phyloP scores from a whole-genome alignment of 2,329 filamentous ascomycete genomes.

The Dactylellina cionopaga region DNA sequence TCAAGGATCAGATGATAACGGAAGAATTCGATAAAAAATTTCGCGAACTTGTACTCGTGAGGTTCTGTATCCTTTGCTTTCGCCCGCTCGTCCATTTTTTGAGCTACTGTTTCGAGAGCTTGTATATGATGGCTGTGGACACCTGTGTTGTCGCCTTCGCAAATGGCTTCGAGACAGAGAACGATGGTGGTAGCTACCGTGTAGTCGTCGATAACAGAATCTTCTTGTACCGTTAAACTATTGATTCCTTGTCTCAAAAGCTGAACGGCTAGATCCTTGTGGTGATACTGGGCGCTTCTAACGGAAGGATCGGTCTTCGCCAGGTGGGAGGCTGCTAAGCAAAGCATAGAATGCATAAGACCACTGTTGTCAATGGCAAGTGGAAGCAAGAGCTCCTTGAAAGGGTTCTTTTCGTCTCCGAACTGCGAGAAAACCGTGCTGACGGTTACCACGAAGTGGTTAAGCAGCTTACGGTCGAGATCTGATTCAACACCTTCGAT shows the following conservation, averaged over 20 bases:
- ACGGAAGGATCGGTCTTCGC: slow-evolving; percentile 66
- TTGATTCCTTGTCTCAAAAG: slow-evolving; percentile 49
- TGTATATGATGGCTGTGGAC: slow-evolving; percentile 42
- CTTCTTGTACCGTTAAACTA: slow-evolving; percentile 37
- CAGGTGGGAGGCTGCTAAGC: slow-evolving; percentile 80
- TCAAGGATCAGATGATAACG: slow-evolving; percentile 46
- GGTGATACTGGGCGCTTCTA: slow-evolving; percentile 67
- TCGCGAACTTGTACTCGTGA: slow-evolving; percentile 36
- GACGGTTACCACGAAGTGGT: slow-evolving; percentile 82
- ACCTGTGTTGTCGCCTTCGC: slow-evolving; percentile 66
- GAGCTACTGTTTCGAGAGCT: slow-evolving; percentile 34
- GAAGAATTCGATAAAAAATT: slow-evolving; percentile 51
- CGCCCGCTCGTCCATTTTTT: slow-evolving; percentile 36
- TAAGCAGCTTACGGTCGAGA: slow-evolving; percentile 81
- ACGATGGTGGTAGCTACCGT: slow-evolving; percentile 71
- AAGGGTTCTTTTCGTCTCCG: slow-evolving; percentile 82
- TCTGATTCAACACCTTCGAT: slow-evolving; percentile 83
- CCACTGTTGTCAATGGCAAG: slow-evolving; percentile 82
- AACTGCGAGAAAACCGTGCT: slow-evolving; percentile 85
- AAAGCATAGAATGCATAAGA: slow-evolving; percentile 89
- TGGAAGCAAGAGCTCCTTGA: slow-evolving; percentile 83
- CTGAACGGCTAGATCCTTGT: slow-evolving; percentile 61
- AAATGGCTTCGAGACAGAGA: slow-evolving; percentile 71
- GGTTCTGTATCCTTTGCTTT: slow-evolving; percentile 31
- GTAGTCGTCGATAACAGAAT: slow-evolving; percentile 66